Evolutionary conservation across 352 stramenopile species (phyloP), one percentile per base, ranked within the genome.

Genomic region (Globisporangium barbulae): DNA sequence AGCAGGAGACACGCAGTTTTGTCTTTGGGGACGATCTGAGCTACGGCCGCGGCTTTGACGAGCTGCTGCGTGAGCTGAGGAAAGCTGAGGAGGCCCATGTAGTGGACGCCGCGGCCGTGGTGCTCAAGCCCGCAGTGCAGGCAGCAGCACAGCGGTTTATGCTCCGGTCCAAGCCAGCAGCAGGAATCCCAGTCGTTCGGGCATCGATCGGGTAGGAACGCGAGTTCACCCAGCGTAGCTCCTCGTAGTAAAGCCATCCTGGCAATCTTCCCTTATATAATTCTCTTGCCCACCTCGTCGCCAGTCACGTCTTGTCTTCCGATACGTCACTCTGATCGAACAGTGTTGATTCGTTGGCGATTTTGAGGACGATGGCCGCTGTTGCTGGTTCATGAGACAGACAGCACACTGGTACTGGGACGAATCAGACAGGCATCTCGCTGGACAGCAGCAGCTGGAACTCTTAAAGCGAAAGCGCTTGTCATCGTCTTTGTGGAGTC

Each of bases 21-120:
- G 74, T 90, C 15, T 89, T 88, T 63, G 75, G 66, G 0, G 77
- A 85, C 49, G 84, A 90, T 33, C 57, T 90, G 49, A 86, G 79
- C 50, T 91, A 86, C 30, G 81, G 82, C 0, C 78, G 83, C 49
- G 81, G 84, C 37, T 79, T 93, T 44, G 75, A 78, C 53, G 75
- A 85, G 48, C 67, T 89, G 17, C 9, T 89, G 39, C 65, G 62
- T 1, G 75, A 86, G n/a, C 56, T 91, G 9, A 70, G 75, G 2
- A 67, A 61, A 19, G 49, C 71, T 17, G 68, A 76, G 15, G 13
- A 30, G 35, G 39, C n/a, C 7, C 45, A 59, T 17, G 63, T 59
- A 33, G 64, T 56, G 25, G 71, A 73, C 2, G 52, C 69, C 2
- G 71, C 72, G 2, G 56, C 71, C 25, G 53, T 73, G 52, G 69